These are phyloP conservation scores for Metarhizium rileyi DNA, from an alignment of 2,329 filamentous ascomycete species.

Conservation along the genomic window DNA sequence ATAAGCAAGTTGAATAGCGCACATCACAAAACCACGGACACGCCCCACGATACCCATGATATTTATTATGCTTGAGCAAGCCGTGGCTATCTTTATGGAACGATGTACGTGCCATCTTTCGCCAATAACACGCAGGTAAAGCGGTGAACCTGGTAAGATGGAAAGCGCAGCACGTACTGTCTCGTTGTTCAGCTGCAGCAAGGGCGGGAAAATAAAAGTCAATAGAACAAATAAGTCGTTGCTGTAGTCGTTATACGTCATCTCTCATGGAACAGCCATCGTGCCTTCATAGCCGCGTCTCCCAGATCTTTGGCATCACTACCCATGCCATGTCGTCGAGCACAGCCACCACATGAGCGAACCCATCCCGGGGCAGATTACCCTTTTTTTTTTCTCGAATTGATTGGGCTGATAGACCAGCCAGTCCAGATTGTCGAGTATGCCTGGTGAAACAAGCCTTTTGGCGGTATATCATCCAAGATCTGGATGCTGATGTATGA, in stretches of 20 bases:
- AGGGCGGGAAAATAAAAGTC: not conserved
- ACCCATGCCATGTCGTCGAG: not conserved
- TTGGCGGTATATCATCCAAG: not conserved
- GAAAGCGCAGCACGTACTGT: not conserved
- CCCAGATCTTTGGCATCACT: constrained; percentile 10
- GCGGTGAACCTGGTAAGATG: not conserved
- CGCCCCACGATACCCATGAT: not conserved
- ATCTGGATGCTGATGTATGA: not conserved
- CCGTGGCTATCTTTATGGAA: too few relatives aligned
- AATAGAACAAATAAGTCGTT: not conserved
- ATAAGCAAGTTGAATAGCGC: not conserved
- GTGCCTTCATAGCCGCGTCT: constrained; percentile 15
- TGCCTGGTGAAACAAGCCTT: not conserved
- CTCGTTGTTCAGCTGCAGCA: not conserved
- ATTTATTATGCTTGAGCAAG: not conserved
- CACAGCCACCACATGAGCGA: not conserved
- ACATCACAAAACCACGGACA: not conserved
- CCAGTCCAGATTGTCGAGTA: not conserved
- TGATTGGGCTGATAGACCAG: not conserved
- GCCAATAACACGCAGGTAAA: not conserved
- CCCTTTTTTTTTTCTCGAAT: not conserved
- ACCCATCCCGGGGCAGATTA: not conserved
- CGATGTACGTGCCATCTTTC: not conserved
- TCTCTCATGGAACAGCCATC: constrained; percentile 7
- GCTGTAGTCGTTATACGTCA: not conserved